Base-by-base conservation (phyloP, 116 monocot genomes). In the Zostera marina region DNA sequence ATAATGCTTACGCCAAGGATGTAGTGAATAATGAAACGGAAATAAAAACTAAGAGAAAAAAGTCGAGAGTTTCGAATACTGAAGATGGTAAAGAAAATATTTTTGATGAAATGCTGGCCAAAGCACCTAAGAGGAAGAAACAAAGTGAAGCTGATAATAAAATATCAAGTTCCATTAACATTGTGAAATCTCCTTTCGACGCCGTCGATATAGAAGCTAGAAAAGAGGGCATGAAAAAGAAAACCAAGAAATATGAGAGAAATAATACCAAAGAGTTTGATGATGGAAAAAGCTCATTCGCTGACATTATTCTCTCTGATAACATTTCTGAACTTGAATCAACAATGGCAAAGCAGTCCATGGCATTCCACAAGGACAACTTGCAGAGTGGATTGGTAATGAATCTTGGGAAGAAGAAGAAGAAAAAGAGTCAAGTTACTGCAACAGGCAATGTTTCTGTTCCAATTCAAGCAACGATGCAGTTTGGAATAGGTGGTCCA, bases 401-500 rank as follows among this genome's bases (percentile, higher is more conserved):
- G 8, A 70, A 75, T 59, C 84, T 74, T 61, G 39, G 17, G 12
- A 83, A 65, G 53, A 66, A 75, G 48, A 72, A 58, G 61, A 77
- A 74, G 43, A 61, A 69, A 47, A 75, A 71, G 70, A 42, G 7
- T 8, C 22, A 13, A 16, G 54, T 3, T 26, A 62, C 9, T 11
- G 64, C 45, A 3, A 46, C 22, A 10, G 76, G 51, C 56, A 15
- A 12, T 4, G 24, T 45, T 6, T 55, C 71, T 8, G 39, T 65
- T 8, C 25, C 73, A n/a, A 24, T 70, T 48, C 44, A 51, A 12
- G 26, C 65, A 59, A 19, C 42, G 38, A 9, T 52, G 45, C 69
- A 77, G 4, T 23, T 88, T 41, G 75, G 76, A 40, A 45, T 63
- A 49, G 88, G 88, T 46, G 77, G 82, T 1, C 68, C 77, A 46